Evolutionary conservation across 106 monocot species (phyloP), one percentile per base, ranked within the genome.

Genomic region (Phalaenopsis aphrodite): DNA sequence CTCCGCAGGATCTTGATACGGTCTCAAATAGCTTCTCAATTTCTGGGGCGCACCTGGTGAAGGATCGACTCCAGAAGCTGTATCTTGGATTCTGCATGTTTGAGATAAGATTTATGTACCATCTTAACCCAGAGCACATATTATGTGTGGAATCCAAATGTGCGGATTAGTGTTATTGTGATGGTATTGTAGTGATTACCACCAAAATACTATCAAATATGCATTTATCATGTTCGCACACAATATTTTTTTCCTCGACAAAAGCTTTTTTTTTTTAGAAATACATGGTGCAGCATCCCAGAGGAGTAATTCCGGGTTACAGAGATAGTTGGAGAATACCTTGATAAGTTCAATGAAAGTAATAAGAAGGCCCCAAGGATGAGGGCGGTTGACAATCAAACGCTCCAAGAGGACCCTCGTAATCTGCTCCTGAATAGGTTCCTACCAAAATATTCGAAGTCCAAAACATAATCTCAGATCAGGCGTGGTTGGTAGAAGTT

Each of bases 291-390:
- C 10, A 9, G 45, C 48, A 48, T 48, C 8, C 5, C 5, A 8
- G 1, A 48, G 10, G 8, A 48, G 48, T 48, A 6, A 48, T 48
- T 48, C 48, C 9, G 48, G 48, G 48, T 48, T 9, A 48, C 48
- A 41, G 36, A 66, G 10, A 11, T 7, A 49, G 8, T 41, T 48
- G 5, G 8, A 47, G 42, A 69, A 75, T 90, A 94, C 97, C 94
- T 97, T 97, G 74, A 97, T 92, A 15, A 97, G 82, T 75, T 97
- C 97, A 76, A 97, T 94, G 64, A 97, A 97, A 78, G 97, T 97
- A 55, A 97, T 90, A 3, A 97, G 90, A 55, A 97, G 80, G 5
- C 97, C 97, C 97, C 97, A 97, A 0, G 97, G 97, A 81, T 94
- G 97, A 71, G 97, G 97, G 10, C 94, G 90, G 81, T 94, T 94